A percentile compares a stretch with the other conserved stretches of the same genome.
Conservation (phyloP, 768 basidiomycete species). For the Infundibulicybe gibba region DNA sequence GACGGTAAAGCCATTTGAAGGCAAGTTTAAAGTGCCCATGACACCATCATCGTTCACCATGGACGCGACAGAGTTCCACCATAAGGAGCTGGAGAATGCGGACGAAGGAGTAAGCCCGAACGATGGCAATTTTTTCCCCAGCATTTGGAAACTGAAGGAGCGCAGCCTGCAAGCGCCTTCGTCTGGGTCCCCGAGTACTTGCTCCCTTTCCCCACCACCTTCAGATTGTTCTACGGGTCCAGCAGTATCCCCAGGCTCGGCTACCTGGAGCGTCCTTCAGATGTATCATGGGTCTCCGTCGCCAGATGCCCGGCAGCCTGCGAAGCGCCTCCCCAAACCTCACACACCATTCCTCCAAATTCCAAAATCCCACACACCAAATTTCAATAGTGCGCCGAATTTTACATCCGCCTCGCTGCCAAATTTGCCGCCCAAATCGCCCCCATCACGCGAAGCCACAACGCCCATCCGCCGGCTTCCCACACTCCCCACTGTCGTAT, state of each 20-base stretch:
- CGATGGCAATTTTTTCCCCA: neutral
- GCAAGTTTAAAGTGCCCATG: no score
- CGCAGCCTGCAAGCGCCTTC: neutral
- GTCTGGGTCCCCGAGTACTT: neutral
- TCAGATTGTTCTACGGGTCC: slow-evolving; percentile 7
- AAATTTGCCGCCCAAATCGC: neutral
- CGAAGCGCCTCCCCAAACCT: slow-evolving; percentile 8
- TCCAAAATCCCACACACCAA: no score
- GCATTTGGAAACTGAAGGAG: slow-evolving; percentile 1
- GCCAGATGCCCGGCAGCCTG: slow-evolving; percentile 3
- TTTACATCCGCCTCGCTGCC: neutral
- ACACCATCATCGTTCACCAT: no score
- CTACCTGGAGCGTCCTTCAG: slow-evolving; percentile 20
- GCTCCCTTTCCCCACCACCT: slow-evolving; percentile 6
- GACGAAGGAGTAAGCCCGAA: neutral
- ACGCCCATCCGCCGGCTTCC: slow-evolving; percentile 12
- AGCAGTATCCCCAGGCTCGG: slow-evolving; percentile 9
- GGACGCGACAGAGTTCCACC: no score
- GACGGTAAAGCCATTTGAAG: no score
- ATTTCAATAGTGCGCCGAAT: no score
- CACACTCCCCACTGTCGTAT: slow-evolving; percentile 7
- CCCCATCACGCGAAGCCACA: neutral
- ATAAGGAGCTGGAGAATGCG: no score
- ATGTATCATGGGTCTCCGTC: slow-evolving; percentile 12
- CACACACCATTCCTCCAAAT: slow-evolving; percentile 3